Evolutionary conservation across 75 land plant genomes (phyloP).

Genomic region (Cupressus sempervirens): DNA sequence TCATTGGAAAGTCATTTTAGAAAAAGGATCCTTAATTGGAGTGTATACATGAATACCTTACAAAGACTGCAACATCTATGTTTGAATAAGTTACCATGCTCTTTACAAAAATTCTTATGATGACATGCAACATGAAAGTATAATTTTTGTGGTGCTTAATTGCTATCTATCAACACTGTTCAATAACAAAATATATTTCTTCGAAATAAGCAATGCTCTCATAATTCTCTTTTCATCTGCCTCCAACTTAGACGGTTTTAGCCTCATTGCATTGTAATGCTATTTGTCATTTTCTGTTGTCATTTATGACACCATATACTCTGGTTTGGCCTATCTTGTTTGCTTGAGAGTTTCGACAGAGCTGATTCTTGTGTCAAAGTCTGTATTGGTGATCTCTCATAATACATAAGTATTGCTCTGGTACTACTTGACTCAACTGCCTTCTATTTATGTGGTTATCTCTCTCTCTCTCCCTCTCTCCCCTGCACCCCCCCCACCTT

Average conservation of each 20-base stretch:
- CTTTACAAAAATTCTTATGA: too few species aligned
- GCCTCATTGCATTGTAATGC: not conserved
- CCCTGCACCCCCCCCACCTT: too few species aligned
- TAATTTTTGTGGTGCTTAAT: not conserved
- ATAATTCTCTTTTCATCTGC: not conserved
- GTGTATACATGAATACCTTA: not conserved
- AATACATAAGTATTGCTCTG: too few species aligned
- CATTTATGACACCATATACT: not conserved
- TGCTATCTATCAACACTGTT: too few species aligned
- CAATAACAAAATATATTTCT: not conserved
- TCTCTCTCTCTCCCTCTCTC: too few species aligned
- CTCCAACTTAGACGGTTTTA: not conserved
- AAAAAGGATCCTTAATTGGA: not conserved
- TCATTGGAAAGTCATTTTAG: not conserved
- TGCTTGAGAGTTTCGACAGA: not conserved
- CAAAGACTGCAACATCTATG: not conserved
- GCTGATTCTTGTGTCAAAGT: not conserved
- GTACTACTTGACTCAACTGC: too few species aligned
- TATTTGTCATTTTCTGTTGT: not conserved
- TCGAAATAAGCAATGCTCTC: not conserved
- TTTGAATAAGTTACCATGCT: not conserved
- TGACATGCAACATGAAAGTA: not conserved
- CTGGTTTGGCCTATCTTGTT: not conserved
- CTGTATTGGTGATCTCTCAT: not conserved
- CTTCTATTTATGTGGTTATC: too few species aligned